Evolutionary conservation across 2,329 filamentous ascomycete species (phyloP), one percentile per base, ranked within the genome.

Genomic region (Fusarium humuli): DNA sequence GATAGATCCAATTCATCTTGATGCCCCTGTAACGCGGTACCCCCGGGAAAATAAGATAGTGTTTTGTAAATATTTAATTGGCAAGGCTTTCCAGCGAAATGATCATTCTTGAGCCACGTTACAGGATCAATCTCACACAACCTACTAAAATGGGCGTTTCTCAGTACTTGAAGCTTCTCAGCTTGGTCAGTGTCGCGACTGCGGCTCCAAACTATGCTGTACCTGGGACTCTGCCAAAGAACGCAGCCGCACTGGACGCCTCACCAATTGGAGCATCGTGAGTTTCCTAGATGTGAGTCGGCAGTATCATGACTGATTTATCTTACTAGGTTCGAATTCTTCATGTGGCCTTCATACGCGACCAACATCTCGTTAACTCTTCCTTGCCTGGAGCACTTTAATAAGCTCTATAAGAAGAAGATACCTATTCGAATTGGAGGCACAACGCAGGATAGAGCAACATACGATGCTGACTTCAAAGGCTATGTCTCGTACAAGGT

Each of bases 321-420:
- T 27, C 2, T 29, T 20, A 45, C 3, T 45, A 49, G 53, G 2
- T 49, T 56, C 29, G 53, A 49, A 4, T 56, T 56, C 9, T 56
- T 56, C 4, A 56, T 56, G 30, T 56, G 53, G 53, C 53, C 53
- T 49, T 56, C 42, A 18, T 49, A 56, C 9, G 32, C 32, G 8
- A 56, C 42, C 7, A 56, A 56, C 6, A 37, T 29, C 6, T 40
- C 53, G 0, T 37, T 56, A 3, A 27, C 42, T 1, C 42, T 48
- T 18, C 53, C 53, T 11, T 56, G 53, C 42, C 5, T 56, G 4
- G 30, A 37, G 34, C 42, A 49, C 20, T 56, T 56, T 5, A 48
- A 34, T 4, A 49, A 49, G 42, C 18, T 56, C 2, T 56, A 56
- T 3, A 18, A 22, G 7, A 25, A 32, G 5, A 49, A 49, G 18